A percentile compares a stretch with the other conserved stretches of the same genome.
phyloP scores from a whole-genome alignment of 1,284 basidiomycete genomes.

The Fomitopsis palustris region DNA sequence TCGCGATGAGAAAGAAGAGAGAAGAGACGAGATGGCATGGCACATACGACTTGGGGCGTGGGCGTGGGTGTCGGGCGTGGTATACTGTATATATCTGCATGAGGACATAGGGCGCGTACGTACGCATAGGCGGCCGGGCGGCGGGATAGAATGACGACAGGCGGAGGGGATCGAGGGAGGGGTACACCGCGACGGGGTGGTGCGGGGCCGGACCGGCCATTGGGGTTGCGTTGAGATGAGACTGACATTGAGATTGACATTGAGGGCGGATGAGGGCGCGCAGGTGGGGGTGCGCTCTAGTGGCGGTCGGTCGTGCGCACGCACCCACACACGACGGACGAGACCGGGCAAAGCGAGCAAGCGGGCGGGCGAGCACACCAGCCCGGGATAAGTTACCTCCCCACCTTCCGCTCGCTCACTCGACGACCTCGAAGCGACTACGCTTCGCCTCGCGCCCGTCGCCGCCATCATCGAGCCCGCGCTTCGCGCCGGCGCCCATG shows the following conservation, averaged over 20 bases:
- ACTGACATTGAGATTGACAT: too few species aligned
- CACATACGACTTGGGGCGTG: too few species aligned
- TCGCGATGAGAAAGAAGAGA: too few species aligned
- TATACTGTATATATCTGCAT: too few species aligned
- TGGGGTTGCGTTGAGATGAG: too few species aligned
- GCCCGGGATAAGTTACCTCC: conserved; percentile 1
- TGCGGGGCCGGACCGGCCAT: background rate
- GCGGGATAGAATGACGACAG: background rate
- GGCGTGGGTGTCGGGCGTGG: too few species aligned
- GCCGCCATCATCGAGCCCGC: conserved; percentile 40
- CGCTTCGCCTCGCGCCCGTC: conserved; percentile 58
- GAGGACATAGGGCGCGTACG: too few species aligned
- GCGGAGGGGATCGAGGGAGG: background rate
- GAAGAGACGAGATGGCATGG: too few species aligned
- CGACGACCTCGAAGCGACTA: conserved; percentile 67
- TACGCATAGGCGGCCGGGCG: background rate
- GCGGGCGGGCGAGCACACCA: too few species aligned
- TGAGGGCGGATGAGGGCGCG: background rate
- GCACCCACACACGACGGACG: background rate
- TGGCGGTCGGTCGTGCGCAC: background rate
- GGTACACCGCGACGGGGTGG: background rate
- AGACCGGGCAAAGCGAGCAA: background rate
- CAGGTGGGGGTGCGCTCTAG: too few species aligned
- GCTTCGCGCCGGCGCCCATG: conserved; percentile 28
- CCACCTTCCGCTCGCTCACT: conserved; percentile 34